Evolutionary conservation across 192 early-diverging fungal species (phyloP), one percentile per base, ranked within the genome.

Genomic region (Podila epicladia): DNA sequence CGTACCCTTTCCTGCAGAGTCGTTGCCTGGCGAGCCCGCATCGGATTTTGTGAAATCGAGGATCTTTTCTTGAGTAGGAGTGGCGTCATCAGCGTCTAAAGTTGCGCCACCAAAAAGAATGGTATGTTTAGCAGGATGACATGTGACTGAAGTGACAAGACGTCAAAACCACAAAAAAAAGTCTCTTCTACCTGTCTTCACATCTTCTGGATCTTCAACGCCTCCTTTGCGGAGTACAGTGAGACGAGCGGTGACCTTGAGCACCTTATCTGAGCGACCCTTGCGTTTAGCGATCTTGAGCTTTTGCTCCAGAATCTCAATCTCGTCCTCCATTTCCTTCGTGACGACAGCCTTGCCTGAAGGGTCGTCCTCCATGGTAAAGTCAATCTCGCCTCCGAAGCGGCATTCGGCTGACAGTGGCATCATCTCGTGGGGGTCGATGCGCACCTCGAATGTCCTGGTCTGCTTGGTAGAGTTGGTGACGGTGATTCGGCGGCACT

Each of bases 261-360:
- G 89, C 0, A 94, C 89, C 77, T 99, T 99, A 20, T 98, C 97
- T 4, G 87, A 85, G 6, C 90, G 89, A 19, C 93, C 93, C 82
- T 99, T 99, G 41, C 96, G 88, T 53, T 86, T 89, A 0, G 96
- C 96, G 76, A 99, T 99, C 85, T 99, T 99, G 57, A 98, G 85
- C 78, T 98, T 99, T 69, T 98, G 98, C 84, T 99, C 96, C 72
- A 98, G 75, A 65, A 91, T 88, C 87, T 99, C 98, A 58, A 99
- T 95, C 79, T 97, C 92, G 82, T 99, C 97, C 89, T 97, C 95
- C 59, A 92, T 91, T 50, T 95, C 94, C 71, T 93, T 73, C 75
- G 84, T 69, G 73, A 83, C 74, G 83, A 86, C 58, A 49, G 85
- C 82, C 48, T 72, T 28, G n/a, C 84, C 92, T 29, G 88, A 84